Conservation (phyloP, 78 protist genomes). For the Tieghemostelium lacteum region DNA sequence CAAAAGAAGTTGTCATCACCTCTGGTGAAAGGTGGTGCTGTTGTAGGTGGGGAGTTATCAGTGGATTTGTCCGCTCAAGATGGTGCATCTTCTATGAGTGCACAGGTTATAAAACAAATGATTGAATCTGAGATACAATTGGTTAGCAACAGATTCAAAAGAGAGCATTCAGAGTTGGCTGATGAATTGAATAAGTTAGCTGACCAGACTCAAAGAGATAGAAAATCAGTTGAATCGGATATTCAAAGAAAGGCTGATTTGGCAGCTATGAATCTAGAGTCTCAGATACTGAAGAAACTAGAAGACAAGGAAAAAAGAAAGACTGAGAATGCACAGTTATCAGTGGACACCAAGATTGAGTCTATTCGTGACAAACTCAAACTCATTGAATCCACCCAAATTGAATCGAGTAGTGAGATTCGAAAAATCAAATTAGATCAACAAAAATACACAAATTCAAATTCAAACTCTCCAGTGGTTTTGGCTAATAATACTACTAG, state of each 20-base stretch:
- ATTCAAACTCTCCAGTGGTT: background rate
- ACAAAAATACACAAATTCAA: background rate
- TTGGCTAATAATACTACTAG: background rate
- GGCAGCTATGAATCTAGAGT: background rate
- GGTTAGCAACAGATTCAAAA: background rate
- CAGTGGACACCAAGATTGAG: slow-evolving; percentile 39
- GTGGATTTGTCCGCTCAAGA: background rate
- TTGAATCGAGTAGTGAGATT: slow-evolving; percentile 38
- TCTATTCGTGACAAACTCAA: slow-evolving; percentile 46
- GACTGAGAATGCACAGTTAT: slow-evolving; percentile 2
- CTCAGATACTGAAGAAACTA: background rate
- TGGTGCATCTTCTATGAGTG: background rate
- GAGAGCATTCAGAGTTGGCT: slow-evolving; percentile 1
- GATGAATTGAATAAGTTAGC: slow-evolving; percentile 30
- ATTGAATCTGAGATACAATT: slow-evolving; percentile 1
- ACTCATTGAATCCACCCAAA: slow-evolving; percentile 29
- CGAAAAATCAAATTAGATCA: slow-evolving; percentile 45
- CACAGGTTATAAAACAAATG: background rate
- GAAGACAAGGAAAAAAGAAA: slow-evolving; percentile 41
- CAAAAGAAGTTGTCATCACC: slow-evolving; percentile 17
- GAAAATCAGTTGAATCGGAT: slow-evolving; percentile 9
- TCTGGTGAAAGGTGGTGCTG: slow-evolving; percentile 15
- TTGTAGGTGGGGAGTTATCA: slow-evolving; percentile 4
- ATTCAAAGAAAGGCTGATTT: background rate
- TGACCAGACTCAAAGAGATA: slow-evolving; percentile 15